Evolutionary conservation across 108 stramenopile species (phyloP), one percentile per base, ranked within the genome.

Genomic region (Conticribra guillardii): DNA sequence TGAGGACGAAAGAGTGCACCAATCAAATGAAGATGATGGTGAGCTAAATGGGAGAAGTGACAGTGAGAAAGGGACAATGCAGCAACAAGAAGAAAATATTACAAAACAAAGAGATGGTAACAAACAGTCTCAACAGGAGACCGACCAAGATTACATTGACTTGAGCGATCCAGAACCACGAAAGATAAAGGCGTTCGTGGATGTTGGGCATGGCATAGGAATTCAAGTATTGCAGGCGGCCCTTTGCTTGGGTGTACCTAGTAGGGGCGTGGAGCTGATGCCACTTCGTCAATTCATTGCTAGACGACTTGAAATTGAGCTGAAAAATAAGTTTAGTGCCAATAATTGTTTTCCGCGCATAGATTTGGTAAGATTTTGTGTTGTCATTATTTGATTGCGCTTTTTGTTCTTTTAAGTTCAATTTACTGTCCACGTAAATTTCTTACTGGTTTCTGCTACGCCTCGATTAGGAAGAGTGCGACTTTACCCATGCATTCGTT

Each of bases 201-300:
- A 71, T 28, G 65, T 71, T 54, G 70, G 70, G 16, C 70, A 71
- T 41, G 70, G 70, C 49, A 65, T 71, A 2, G 70, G 70, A 11
- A 62, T 65, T 30, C 70, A 71, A 18, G 70, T 64, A 7, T 30
- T 71, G 21, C 70, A 71, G 50, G 63, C 64, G 2, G 70, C 63
- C 1, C 54, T 49, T 63, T 30, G 51, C 24, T 29, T 65, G 17
- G 70, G 64, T 0, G 64, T 64, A 31, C 34, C 1, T 17, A 46
- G 62, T 17, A 34, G 70, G 26, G 70, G 70, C 0, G 64, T 71
- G 2, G 70, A 71, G 32, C 19, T 71, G 2, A 71, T 71, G 70
- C 31, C 54, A 53, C 31, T 26, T 33, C 63, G 70, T 14, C 63
- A 71, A n/a, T 21, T 53, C 23, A 29, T 71, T 15, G 70, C 70